Percentiles rank a stretch among this genome's conserved stretches.
These are phyloP conservation scores for Pythium aphanidermatum DNA, from an alignment of 352 stramenopile genomes.

Conservation along the genomic window DNA sequence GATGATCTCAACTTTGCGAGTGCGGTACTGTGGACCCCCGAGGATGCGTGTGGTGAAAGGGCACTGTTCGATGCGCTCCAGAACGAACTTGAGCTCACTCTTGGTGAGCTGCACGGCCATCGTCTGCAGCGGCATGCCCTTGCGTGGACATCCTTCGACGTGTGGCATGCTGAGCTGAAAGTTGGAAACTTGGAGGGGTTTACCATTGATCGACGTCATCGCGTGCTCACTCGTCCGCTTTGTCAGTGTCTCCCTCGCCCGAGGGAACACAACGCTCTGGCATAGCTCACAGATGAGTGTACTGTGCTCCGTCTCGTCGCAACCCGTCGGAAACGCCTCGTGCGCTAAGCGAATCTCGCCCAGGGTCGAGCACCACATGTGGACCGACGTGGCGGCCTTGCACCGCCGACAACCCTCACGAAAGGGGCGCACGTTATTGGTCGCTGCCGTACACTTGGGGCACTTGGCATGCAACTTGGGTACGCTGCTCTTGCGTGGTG, in stretches of 20 bases:
- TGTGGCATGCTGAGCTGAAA: conserved; percentile 87
- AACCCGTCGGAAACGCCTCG: conserved; percentile 50
- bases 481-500: background rate
- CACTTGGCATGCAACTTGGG: conserved; percentile 67
- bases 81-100: conserved; percentile 84
- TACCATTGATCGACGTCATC: conserved; percentile 47
- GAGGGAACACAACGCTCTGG: conserved; percentile 66
- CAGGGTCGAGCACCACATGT: conserved; percentile 66
- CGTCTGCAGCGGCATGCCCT: conserved; percentile 73
- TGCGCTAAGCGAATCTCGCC: conserved; percentile 62
- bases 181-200: conserved; percentile 69
- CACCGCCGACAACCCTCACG: conserved; percentile 79
- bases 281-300: conserved; percentile 69
- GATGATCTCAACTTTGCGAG: conserved; percentile 35
- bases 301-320: conserved; percentile 74
- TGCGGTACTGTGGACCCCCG: conserved; percentile 61
- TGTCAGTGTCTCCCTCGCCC: conserved; percentile 61
- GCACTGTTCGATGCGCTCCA: conserved; percentile 72
- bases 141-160: conserved; percentile 72
- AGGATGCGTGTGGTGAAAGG: conserved; percentile 45
- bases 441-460: conserved; percentile 70
- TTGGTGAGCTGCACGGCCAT: conserved; percentile 70
- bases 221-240: conserved; percentile 41
- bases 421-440: conserved; percentile 79
- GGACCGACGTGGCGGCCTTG: conserved; percentile 58